Evolutionary conservation across 2,329 filamentous ascomycete species (phyloP).

Genomic region (Stemphylium beticola): DNA sequence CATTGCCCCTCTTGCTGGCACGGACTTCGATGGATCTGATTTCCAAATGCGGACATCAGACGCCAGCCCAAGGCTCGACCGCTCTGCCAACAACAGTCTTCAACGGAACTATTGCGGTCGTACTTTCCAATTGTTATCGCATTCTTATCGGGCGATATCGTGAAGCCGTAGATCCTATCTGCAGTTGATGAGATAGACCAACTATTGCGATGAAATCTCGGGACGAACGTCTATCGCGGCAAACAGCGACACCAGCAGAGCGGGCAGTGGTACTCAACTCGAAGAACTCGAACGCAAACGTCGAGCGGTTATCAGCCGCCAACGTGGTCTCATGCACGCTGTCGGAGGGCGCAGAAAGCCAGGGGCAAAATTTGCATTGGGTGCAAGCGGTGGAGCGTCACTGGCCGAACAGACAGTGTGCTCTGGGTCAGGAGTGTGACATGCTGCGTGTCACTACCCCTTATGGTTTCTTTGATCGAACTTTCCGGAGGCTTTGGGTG

Average conservation of each 20-base stretch:
- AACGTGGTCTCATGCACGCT: neutral
- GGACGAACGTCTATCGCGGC: neutral
- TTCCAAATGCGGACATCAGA: conserved; percentile 37
- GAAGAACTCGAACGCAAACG: neutral
- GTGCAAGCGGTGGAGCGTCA: conserved; percentile 2
- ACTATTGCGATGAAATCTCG: conserved; percentile 9
- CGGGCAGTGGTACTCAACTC: neutral
- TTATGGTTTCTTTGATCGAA: conserved; percentile 4
- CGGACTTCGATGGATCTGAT: conserved; percentile 38
- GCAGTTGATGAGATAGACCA: conserved; percentile 2
- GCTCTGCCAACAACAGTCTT: conserved; percentile 23
- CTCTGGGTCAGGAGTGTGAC: neutral
- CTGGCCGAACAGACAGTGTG: conserved; percentile 1
- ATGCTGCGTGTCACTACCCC: conserved; percentile 13
- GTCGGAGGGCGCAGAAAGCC: neutral
- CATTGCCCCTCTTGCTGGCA: conserved; percentile 35
- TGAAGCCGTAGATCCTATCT: conserved; percentile 10
- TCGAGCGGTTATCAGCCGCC: neutral
- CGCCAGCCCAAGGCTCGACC: conserved; percentile 25
- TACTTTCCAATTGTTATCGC: conserved; percentile 21
- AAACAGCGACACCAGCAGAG: conserved; percentile 1
- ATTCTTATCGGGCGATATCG: conserved; percentile 16
- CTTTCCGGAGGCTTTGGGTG: conserved; percentile 14
- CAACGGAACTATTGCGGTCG: conserved; percentile 16
- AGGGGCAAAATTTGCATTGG: neutral